Percentiles rank a stretch among this genome's conserved stretches.
Conservation (phyloP, 2,329 filamentous ascomycete genomes). For the Fusarium sp. region DNA sequence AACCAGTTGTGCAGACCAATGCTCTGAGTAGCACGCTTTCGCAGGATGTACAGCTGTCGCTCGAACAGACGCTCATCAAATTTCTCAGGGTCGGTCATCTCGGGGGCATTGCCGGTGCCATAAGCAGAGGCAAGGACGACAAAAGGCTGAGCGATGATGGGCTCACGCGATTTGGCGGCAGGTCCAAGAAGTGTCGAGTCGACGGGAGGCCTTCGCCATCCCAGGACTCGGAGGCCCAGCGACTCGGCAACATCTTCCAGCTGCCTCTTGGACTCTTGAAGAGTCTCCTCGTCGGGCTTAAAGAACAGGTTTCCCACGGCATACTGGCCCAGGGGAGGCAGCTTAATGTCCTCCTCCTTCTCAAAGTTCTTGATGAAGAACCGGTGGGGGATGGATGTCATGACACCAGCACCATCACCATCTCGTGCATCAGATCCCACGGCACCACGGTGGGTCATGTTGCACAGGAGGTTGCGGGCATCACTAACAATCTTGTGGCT, state of each 20-base stretch:
- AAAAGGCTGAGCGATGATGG: conserved; percentile 94
- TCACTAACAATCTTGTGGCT: conserved; percentile 99
- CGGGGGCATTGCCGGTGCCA: conserved; percentile 82
- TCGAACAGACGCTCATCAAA: conserved; percentile 92
- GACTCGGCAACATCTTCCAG: conserved; percentile 95
- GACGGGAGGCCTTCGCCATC: conserved; percentile 95
- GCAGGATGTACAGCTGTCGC: conserved; percentile 90
- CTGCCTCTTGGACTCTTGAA: conserved; percentile 89
- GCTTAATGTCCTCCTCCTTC: conserved; percentile 86
- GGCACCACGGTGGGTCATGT: conserved; percentile 99
- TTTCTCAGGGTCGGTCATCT: conserved; percentile 79
- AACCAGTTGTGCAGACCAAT: conserved; percentile 99
- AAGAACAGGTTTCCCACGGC: conserved; percentile 98
- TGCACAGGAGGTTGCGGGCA: conserved; percentile 96
- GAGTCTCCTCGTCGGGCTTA: conserved; percentile 91
- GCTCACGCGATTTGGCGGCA: conserved; percentile 92
- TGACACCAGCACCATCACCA: conserved; percentile 97
- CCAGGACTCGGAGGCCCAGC: conserved; percentile 88
- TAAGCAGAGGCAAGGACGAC: conserved; percentile 89
- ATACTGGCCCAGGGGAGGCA: conserved; percentile 92
- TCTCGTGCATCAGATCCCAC: conserved; percentile 98
- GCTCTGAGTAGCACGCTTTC: conserved; percentile 94
- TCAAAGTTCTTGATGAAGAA: conserved; percentile 99
- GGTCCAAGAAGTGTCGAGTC: conserved; percentile 94
- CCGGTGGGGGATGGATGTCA: conserved; percentile 98